Base-by-base conservation (phyloP, 208 protist species). In the Wallacemonas sp. region DNA sequence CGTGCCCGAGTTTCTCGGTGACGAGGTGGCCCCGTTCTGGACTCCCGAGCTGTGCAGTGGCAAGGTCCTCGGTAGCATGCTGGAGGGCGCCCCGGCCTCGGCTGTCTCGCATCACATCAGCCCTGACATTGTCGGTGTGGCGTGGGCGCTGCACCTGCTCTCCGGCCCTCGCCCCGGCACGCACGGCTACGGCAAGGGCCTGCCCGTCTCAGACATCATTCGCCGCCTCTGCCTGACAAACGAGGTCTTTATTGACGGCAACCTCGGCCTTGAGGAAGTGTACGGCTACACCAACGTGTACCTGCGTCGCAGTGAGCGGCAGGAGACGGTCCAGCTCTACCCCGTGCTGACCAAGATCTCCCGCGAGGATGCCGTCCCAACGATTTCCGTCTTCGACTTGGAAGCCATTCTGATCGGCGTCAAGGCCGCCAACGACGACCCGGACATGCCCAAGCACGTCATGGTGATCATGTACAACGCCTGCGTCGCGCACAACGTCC, bases 401-500 rank as follows among this genome's bases (percentile, higher is more conserved):
- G 83, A 94, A 67, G 85, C 85, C 27, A 88, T 96, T 62, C 68
- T 96, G 46, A 75, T 90, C 46, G 80, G 86, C 43, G 88, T 93
- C 36, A 83, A 80, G 63, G 72, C 79, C 43, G 81, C 81, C 34
- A 95, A 95, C 70, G 67, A 83, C 30, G 86, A 93, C 68, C 68
- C 77, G 14, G 86, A 95, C 63, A 61, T 41, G 6, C 89, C 89
- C 21, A 65, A 76, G 60, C 80, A 93, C 65, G 76, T 96, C 38
- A 94, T 94, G 88, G 62, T 93, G 47, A 88, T 94, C 65, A 91
- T 92, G 86, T 96, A 94, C 79, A 92, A 96, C 72, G 86, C 88
- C 19, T 79, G 80, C 55, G 88, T 93, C 23, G 90, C 90, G 38
- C 90, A 96, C 76, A 94, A 92, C 73, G 86, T 94, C 33, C 78